These are phyloP conservation scores for Fusarium camptoceras DNA, from an alignment of 2,329 filamentous ascomycete genomes.

Conservation along the genomic window DNA sequence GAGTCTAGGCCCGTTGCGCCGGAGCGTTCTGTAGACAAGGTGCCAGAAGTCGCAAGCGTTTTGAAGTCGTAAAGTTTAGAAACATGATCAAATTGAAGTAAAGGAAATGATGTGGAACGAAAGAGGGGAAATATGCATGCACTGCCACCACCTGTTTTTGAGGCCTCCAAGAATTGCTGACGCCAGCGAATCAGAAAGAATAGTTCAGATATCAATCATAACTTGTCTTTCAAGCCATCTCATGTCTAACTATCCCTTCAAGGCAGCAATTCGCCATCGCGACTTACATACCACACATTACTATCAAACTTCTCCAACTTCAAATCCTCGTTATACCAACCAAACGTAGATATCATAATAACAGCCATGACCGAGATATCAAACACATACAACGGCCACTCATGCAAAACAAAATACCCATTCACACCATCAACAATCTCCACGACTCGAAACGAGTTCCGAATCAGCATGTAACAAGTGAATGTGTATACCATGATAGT, in stretches of 20 bases:
- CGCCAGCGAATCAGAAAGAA: rapidly evolving
- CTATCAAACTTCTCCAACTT: background rate
- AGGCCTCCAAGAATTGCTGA: no score
- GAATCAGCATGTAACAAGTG: background rate
- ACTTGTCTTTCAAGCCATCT: background rate
- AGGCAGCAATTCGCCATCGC: background rate
- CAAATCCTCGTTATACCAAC: background rate
- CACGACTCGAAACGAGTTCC: background rate
- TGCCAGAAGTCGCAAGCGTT: rapidly evolving
- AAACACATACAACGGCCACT: background rate
- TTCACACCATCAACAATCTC: background rate
- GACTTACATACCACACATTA: background rate
- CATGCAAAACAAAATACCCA: background rate
- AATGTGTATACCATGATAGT: background rate
- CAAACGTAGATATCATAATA: background rate
- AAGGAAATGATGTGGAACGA: rapidly evolving
- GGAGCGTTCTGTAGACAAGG: rapidly evolving
- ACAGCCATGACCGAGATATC: background rate
- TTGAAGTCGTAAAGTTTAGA: background rate
- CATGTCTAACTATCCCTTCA: background rate
- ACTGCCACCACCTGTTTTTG: background rate
- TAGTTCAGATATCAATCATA: background rate
- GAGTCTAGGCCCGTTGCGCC: no score
- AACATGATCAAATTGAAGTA: background rate
- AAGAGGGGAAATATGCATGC: background rate